Conservation (phyloP, 495 filamentous ascomycete genomes). For the Penicillium cosmopolitanum region DNA sequence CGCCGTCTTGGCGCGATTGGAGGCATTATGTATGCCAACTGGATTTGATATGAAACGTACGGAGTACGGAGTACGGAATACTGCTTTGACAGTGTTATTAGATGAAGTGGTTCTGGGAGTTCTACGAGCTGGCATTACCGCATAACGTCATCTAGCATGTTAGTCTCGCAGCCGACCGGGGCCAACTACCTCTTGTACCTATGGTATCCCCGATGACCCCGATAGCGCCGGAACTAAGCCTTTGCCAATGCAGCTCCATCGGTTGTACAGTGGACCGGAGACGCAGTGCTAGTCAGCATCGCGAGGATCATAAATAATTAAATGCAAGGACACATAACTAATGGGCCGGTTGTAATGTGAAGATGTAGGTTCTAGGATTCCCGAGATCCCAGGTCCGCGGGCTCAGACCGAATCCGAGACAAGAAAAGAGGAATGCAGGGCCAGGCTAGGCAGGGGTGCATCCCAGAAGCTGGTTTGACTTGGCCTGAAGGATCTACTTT, state of each 20-base stretch:
- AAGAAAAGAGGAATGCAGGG: constrained; percentile 15
- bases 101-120: background rate
- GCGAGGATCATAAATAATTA: background rate
- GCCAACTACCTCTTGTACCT: background rate
- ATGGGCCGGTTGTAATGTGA: background rate
- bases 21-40: no score
- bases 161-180: constrained; percentile 5
- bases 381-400: no score
- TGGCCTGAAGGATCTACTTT: background rate
- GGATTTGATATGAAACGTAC: background rate
- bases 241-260: constrained; percentile 25
- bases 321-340: background rate
- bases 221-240: constrained; percentile 24
- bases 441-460: constrained; percentile 5
- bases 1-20: background rate
- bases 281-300: constrained; percentile 10
- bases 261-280: constrained; percentile 7
- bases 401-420: background rate
- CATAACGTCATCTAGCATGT: constrained; percentile 22
- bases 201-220: constrained; percentile 6
- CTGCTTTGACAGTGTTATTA: background rate
- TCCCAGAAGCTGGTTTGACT: constrained; percentile 8
- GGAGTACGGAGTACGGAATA: background rate
- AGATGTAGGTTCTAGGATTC: background rate
- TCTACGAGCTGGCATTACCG: background rate